phyloP scores from a whole-genome alignment of 306 rosid species.

The Notholithocarpus densiflorus region DNA sequence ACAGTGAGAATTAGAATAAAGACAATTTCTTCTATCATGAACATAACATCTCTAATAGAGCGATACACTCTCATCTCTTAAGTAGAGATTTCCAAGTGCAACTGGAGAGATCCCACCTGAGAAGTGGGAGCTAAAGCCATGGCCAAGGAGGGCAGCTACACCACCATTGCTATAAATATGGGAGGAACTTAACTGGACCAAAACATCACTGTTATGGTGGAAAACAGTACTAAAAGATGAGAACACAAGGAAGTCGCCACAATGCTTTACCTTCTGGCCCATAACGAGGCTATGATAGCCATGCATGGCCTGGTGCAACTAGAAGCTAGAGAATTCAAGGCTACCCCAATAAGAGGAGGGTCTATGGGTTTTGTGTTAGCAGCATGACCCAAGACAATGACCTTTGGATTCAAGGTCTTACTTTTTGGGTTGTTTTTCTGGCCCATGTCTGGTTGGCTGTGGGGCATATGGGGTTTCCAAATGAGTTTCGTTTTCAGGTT shows the following conservation, averaged over 20 bases:
- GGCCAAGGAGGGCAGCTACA: slow-evolving; percentile 76
- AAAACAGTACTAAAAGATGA: slow-evolving; percentile 77
- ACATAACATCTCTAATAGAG: too few species aligned
- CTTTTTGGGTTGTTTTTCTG: too few species aligned
- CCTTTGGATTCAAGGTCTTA: too few species aligned
- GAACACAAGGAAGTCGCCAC: slow-evolving; percentile 67
- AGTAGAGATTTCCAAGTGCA: slow-evolving; percentile 83
- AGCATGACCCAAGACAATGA: too few species aligned
- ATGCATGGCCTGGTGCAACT: slow-evolving; percentile 90
- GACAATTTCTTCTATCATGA: too few species aligned
- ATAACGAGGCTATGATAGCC: slow-evolving; percentile 71
- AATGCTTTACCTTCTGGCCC: slow-evolving; percentile 79
- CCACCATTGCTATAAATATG: slow-evolving; percentile 50
- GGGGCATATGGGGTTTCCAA: too few species aligned
- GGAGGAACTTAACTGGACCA: slow-evolving; percentile 70
- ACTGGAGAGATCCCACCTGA: slow-evolving; percentile 66
- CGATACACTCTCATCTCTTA: slow-evolving; percentile 45
- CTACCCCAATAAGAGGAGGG: slow-evolving; percentile 41
- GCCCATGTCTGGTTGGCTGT: too few species aligned
- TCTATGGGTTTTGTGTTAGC: too few species aligned
- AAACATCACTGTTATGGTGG: slow-evolving; percentile 74
- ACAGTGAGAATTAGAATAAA: too few species aligned
- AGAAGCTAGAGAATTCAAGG: slow-evolving; percentile 59
- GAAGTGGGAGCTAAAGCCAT: slow-evolving; percentile 54
- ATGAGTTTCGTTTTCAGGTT: too few species aligned